Base-by-base conservation (phyloP, 495 filamentous ascomycete species). In the Penicillium dipodomyicola region DNA sequence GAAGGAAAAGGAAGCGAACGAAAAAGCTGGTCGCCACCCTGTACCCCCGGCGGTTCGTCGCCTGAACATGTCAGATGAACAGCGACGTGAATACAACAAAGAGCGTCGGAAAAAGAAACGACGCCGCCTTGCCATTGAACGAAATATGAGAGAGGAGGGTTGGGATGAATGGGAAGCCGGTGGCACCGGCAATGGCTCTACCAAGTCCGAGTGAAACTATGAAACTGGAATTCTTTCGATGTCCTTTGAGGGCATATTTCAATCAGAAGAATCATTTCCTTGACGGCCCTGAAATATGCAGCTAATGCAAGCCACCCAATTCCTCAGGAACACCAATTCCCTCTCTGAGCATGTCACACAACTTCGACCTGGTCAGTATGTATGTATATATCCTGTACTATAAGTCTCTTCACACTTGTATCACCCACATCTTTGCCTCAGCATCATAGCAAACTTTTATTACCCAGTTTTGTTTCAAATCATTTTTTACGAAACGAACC, bases 121-220 rank as follows among this genome's bases (percentile, higher is more conserved):
- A 33, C 54, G 65, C n/a, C 32, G 40, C 30, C 3, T 56, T 30
- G 63, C 63, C 19, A 67, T 66, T 58, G 54, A 49, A 22, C 50
- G 30, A 37, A 54, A 42, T 5, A 42, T 45, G 42, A 59, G 59
- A 27, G 63, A 67, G 30, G 67, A 70, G 20, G 67, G 59, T 8
- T 68, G 65, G 63, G 14, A 52, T 46, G 56, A 65, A 15, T 64
- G 67, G 49, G 45, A 69, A 55, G 59, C 61, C 3, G 29, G 27
- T 48, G 45, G 45, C 29, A 7, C 29, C 2, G 57, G 63, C 15
- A 47, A 27, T 54, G 42, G 35, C 4, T 11, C 43, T 23, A 22
- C 30, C 20, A 46, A 46, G 42, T 27, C 19, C 8, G 19, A 45
- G 17, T 54, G 52, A 54, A 52, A 50, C 6, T 23, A 7, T 11